Evolutionary conservation across 805 yeast genomes (phyloP), one percentile per base, ranked within the genome.

Genomic region (Lipomyces spencermartinsiae): DNA sequence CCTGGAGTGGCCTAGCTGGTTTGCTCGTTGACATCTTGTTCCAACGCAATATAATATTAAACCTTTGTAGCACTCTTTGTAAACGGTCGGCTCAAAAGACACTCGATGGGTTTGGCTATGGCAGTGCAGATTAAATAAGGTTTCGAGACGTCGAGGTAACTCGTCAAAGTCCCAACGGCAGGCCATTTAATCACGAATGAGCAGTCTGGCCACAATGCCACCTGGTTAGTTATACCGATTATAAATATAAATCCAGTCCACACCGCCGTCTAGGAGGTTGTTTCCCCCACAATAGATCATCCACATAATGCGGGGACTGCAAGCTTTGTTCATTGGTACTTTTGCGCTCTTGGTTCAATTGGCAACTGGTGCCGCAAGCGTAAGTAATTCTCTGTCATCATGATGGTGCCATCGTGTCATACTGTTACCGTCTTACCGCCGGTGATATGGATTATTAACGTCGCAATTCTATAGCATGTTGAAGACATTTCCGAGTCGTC

Each of bases 401-500:
- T 8, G 49, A 43, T 43, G 22, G 7, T 6, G 22, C 22, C 49
- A 43, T 8, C 22, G 22, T 43, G 49, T 43, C 49, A 43, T 6
- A 16, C 8, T 16, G 22, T 9, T 16, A 16, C 16, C n/a, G 16
- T 43, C 8, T n/a, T 43, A 19, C 22, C 49, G 3, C 49, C 22
- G 43, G 16, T 43, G 49, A 43, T 43, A n/a, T n/a, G 22, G 49
- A 5, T 43, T 37, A 9, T 19, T 43, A 43, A 43, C 49, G n/a
- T 16, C 4, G 49, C 10, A 12, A 6, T 43, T 5, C 9, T 19
- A 10, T 43, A 43, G 49, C 49, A 9, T n/a, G 49, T 31, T 8
- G 67, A 54, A 19, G 72, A 63, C 4, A 54, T 62, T 29, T 55
- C 64, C 9, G 69, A 62, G 46, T 65, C 73, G 12, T 61, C 71